Percentiles rank a stretch among this genome's conserved stretches.
Evolutionary conservation across 805 yeast species (phyloP).

Genomic region (Debaryomyces maramus): DNA sequence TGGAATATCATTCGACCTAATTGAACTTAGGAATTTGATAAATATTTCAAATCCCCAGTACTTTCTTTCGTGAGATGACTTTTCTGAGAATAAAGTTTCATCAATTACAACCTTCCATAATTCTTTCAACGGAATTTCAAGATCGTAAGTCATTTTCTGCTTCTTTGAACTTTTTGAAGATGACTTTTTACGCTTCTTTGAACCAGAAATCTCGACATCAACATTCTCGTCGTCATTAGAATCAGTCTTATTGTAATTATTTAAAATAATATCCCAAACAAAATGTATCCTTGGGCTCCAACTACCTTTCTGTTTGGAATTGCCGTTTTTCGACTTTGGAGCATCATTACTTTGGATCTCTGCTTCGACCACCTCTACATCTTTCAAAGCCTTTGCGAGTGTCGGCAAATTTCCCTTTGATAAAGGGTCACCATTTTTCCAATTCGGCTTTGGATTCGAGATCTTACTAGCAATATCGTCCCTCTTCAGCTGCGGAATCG

Average conservation of each 20-base stretch:
- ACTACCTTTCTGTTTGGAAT: slow-evolving; percentile 54
- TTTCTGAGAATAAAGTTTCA: slow-evolving; percentile 72
- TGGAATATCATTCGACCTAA: slow-evolving; percentile 18
- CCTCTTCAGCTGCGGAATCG: slow-evolving; percentile 41
- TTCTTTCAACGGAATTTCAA: slow-evolving; percentile 42
- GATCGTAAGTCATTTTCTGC: slow-evolving; percentile 10
- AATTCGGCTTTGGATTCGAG: slow-evolving; percentile 32
- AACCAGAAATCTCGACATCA: slow-evolving; percentile 19
- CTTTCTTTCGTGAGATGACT: slow-evolving; percentile 83
- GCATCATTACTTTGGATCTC: slow-evolving; percentile 36
- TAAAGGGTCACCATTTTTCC: slow-evolving; percentile 78
- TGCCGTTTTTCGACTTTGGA: slow-evolving; percentile 16
- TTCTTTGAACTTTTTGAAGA: slow-evolving; percentile 24
- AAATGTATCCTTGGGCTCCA: slow-evolving; percentile 79
- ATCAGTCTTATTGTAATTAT: slow-evolving; percentile 32
- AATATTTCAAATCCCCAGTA: slow-evolving; percentile 83
- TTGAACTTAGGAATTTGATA: slow-evolving; percentile 39
- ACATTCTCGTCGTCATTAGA: slow-evolving; percentile 19
- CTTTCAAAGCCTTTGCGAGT: slow-evolving; percentile 64
- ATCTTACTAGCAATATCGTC: slow-evolving; percentile 7
- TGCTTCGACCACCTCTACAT: slow-evolving; percentile 44
- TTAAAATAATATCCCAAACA: slow-evolving; percentile 67
- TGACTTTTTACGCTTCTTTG: slow-evolving; percentile 22
- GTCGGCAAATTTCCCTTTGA: slow-evolving; percentile 63
- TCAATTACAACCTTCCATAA: slow-evolving; percentile 83